These are phyloP conservation scores for Cyberlindnera mycetangii DNA, from an alignment of 805 yeast genomes.

Conservation along the genomic window DNA sequence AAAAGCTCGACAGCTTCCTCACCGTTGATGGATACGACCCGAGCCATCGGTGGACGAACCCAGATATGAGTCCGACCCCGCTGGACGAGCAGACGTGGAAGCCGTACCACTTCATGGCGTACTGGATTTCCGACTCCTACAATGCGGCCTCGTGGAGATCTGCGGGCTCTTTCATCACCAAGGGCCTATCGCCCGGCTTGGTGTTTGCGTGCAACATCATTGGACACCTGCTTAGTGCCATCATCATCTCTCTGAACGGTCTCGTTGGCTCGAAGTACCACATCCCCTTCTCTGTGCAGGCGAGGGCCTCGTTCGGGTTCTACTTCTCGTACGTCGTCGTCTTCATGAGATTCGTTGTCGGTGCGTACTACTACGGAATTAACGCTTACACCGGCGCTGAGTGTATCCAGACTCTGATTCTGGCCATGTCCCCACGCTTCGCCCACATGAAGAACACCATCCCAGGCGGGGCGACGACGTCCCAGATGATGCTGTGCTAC, in stretches of 20 bases:
- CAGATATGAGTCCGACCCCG: conserved; percentile 16
- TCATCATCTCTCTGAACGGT: conserved; percentile 13
- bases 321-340: conserved; percentile 15
- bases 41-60: conserved; percentile 7
- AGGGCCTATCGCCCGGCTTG: conserved; percentile 14
- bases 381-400: conserved; percentile 20
- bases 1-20: conserved; percentile 1
- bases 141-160: conserved; percentile 18
- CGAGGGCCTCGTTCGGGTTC: conserved; percentile 17
- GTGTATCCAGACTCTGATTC: conserved; percentile 15
- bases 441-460: conserved; percentile 15
- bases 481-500: conserved; percentile 16
- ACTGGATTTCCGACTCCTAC: conserved; percentile 19
- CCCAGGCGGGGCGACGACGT: conserved; percentile 9
- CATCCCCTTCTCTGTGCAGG: conserved; percentile 16
- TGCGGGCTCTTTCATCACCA: conserved; percentile 15
- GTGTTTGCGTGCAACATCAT: conserved; percentile 10
- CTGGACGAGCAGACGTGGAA: conserved; percentile 14
- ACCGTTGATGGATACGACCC: conserved; percentile 2
- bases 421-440: conserved; percentile 18
- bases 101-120: conserved; percentile 16
- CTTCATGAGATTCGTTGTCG: conserved; percentile 16
- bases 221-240: conserved; percentile 12
- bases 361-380: conserved; percentile 19
- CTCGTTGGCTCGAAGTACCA: conserved; percentile 15